Base-by-base conservation (phyloP, 495 filamentous ascomycete species). In the Hypoxylon lenormandii region DNA sequence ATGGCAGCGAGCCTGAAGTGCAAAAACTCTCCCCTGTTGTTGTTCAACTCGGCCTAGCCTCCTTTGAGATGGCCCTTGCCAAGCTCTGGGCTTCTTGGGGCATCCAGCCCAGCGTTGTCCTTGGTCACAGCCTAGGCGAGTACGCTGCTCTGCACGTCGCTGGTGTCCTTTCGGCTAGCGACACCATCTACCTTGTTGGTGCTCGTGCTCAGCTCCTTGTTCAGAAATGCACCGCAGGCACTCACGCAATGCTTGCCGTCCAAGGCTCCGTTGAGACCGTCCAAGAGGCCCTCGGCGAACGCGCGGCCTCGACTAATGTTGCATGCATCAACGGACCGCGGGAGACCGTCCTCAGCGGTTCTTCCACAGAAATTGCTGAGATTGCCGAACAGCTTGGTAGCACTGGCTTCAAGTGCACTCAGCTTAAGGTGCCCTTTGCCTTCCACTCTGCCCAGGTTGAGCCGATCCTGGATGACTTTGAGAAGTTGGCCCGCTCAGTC, bases 121-220 rank as follows among this genome's bases (percentile, higher is more conserved):
- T 97, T 36, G 94, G 94, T 19, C 94, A 97, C 80, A 96, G 92
- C 75, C 69, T 87, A 11, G 93, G 93, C 60, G 93, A 97, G 76
- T 97, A 94, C 79, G 92, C 93, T 47, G 93, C 94, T 13, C 81
- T 97, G 1, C 85, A 94, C 71, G 88, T 89, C 33, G 88, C 93
- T 15, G 93, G 92, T 52, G 88, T 96, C 12, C 78, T 97, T 8
- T 91, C 89, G 7, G 89, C 87, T 28, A 87, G 86, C 65, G 93
- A 96, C 72, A 89, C 90, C 22, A 88, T 97, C 69, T 92, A 90
- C 70, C 83, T 97, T 6, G 90, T 93, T 51, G 93, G 93, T 19
- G 83, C 85, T 37, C 87, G 93, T 48, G 93, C 93, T 28, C 83
- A 88, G 66, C 81, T 96, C n/a, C 83, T 96, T 3, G 85, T 89